Percentiles rank a stretch among this genome's conserved stretches.
These are phyloP conservation scores for Zopfochytrium polystomum DNA, from an alignment of 371 early-diverging fungal species.

Conservation along the genomic window DNA sequence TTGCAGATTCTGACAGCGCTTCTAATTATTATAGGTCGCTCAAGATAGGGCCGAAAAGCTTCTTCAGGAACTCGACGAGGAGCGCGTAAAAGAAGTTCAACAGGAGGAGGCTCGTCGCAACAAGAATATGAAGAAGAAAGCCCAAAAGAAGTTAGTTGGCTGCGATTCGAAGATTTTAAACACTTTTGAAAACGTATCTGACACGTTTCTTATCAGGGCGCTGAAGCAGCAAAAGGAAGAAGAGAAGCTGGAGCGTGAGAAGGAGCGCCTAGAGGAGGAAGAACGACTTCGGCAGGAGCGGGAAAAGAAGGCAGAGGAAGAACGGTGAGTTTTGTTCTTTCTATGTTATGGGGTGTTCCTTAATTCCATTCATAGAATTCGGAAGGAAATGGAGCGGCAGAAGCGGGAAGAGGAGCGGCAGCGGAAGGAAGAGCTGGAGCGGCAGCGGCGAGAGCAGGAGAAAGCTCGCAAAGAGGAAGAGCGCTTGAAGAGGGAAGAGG, in stretches of 20 bases:
- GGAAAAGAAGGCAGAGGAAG: constrained; percentile 38
- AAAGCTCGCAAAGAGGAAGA: too few species aligned
- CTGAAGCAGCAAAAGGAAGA: constrained; percentile 53
- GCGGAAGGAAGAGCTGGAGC: too few species aligned
- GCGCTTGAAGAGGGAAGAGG: constrained; percentile 57
- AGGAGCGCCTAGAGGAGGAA: constrained; percentile 56
- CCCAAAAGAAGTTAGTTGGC: constrained; percentile 66
- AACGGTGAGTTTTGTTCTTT: constrained; percentile 23
- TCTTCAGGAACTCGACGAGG: constrained; percentile 76
- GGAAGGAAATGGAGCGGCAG: constrained; percentile 35
- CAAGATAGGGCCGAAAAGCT: constrained; percentile 75
- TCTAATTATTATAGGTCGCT: constrained; percentile 53
- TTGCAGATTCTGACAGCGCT: not conserved
- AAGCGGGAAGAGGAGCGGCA: constrained; percentile 55
- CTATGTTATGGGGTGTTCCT: not conserved
- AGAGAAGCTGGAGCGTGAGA: constrained; percentile 55
- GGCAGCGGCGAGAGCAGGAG: too few species aligned
- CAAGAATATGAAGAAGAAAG: constrained; percentile 60
- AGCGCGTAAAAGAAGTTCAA: constrained; percentile 66
- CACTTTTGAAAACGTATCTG: not conserved
- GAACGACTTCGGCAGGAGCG: constrained; percentile 48
- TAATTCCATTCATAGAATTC: not conserved
- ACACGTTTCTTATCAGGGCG: constrained; percentile 10
- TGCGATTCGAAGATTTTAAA: constrained; percentile 19
- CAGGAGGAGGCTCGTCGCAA: constrained; percentile 58